Base-by-base conservation (phyloP, 257 asterid genomes). In the Pogostemon cablin region DNA sequence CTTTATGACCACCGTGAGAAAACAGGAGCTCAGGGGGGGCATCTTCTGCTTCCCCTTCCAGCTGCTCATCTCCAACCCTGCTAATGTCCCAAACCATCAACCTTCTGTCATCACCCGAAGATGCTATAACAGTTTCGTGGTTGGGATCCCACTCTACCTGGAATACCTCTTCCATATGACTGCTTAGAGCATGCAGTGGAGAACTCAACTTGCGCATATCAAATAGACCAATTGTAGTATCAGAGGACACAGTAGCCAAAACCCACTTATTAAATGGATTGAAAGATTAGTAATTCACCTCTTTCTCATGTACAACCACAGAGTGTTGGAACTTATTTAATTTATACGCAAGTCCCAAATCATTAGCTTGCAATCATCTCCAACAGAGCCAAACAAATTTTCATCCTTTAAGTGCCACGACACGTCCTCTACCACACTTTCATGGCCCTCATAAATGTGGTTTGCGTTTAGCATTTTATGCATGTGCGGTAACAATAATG, bases 111-210 rank as follows among this genome's bases (percentile, higher is more conserved):
- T 86, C 98, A 68, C 93, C 98, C 54, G 95, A 77, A 73, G 99
- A 95, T 34, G 99, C 98, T 75, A 95, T 77, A 78, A 95, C 82
- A 0, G 96, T 86, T 82, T 95, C 99, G 56, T 95, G 96, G 84
- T 95, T 86, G 75, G 99, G 99, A 81, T 95, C 91, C 99, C 98
- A 95, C 75, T 95, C 99, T 48, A 95, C 98, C 81, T 95, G 98
- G 90, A 91, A 95, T 38, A 87, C 99, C 89, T 95, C 98, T 78
- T 83, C 95, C 99, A 78, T 82, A 67, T 91, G 96, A 82, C 89
- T 79, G 79, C 90, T 78, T 35, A 93, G 82, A 72, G 85, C 82
- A 56, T 93, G 99, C 84, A 93, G 53, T 15, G 97, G 98, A 54
- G 87, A 67, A 72, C 79, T 84, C 83, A 91, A 76, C 75, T 91